A percentile compares a stretch with the other conserved stretches of the same genome.
Evolutionary conservation across 139 green algal species (phyloP).

Genomic region (Diplosphaera chodatii): DNA sequence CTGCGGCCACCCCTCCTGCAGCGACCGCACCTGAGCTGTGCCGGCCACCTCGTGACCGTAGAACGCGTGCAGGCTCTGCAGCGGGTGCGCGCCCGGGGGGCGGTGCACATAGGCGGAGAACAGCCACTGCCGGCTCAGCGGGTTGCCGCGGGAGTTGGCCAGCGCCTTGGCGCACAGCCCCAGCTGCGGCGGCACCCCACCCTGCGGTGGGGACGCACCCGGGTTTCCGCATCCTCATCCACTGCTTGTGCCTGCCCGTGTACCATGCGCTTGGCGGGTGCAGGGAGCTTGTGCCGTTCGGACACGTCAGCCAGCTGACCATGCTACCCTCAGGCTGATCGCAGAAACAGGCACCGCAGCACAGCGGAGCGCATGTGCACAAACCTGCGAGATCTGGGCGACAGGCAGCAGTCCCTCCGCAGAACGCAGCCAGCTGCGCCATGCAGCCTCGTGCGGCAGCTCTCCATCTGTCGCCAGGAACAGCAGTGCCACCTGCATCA

Average conservation of each 20-base stretch:
- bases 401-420: neutral
- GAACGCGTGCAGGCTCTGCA: constrained; percentile 23
- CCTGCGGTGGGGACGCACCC: no score
- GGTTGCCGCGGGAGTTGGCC: neutral
- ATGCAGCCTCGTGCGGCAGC: neutral
- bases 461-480: neutral
- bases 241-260: no score
- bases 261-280: no score
- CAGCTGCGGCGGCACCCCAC: neutral
- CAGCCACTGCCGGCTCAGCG: constrained; percentile 6
- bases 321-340: no score
- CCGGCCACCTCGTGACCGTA: constrained; percentile 9
- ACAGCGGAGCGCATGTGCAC: no score
- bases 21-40: constrained; percentile 3
- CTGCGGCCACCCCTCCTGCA: no score
- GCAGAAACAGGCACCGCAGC: no score
- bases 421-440: neutral
- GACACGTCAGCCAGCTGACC: no score
- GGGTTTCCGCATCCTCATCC: no score
- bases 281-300: no score
- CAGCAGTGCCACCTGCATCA: neutral
- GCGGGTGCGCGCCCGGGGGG: constrained; percentile 5
- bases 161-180: neutral
- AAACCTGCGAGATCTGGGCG: neutral
- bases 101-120: constrained; percentile 34